Percentiles rank a stretch among this genome's conserved stretches.
phyloP scores from a whole-genome alignment of 129 eudicot genomes.

The Helianthus tuberosus region DNA sequence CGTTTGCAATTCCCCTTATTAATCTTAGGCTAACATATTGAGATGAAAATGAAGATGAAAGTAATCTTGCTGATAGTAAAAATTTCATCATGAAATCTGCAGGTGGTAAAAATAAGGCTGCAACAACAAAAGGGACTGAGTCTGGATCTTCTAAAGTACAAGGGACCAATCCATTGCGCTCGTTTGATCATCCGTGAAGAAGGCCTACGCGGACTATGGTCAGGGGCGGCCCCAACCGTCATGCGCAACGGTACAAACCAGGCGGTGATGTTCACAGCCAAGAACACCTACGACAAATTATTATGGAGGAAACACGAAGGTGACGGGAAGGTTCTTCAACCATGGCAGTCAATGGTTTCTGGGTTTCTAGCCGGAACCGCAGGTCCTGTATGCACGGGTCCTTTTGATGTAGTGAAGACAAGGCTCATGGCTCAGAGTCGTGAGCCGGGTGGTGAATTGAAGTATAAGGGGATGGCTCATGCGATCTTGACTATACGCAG shows the following conservation, averaged over 20 bases:
- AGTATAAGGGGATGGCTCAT: conserved; percentile 88
- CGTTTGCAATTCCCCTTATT: no score
- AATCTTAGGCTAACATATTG: no score
- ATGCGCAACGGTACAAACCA: conserved; percentile 98
- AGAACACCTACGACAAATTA: conserved; percentile 65
- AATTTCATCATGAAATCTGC: conserved; percentile 18
- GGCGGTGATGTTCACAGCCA: conserved; percentile 95
- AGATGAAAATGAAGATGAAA: no score
- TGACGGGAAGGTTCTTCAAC: conserved; percentile 71
- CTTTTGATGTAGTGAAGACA: conserved; percentile 95
- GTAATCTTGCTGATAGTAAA: neutral
- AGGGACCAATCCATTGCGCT: conserved; percentile 92
- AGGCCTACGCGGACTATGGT: conserved; percentile 87
- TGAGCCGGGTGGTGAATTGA: conserved; percentile 52
- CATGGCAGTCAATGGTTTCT: conserved; percentile 96
- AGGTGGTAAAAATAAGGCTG: conserved; percentile 92
- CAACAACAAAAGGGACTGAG: conserved; percentile 93
- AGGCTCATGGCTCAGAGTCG: conserved; percentile 93
- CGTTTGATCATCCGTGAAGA: conserved; percentile 77
- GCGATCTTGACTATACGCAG: conserved; percentile 69
- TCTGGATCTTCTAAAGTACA: conserved; percentile 74
- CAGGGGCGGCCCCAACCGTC: conserved; percentile 91
- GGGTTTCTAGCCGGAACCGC: conserved; percentile 92
- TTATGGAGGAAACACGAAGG: conserved; percentile 89
- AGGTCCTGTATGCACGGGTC: conserved; percentile 91